Evolutionary conservation across 2,329 filamentous ascomycete genomes (phyloP).

Genomic region (Ophiostoma quercus): DNA sequence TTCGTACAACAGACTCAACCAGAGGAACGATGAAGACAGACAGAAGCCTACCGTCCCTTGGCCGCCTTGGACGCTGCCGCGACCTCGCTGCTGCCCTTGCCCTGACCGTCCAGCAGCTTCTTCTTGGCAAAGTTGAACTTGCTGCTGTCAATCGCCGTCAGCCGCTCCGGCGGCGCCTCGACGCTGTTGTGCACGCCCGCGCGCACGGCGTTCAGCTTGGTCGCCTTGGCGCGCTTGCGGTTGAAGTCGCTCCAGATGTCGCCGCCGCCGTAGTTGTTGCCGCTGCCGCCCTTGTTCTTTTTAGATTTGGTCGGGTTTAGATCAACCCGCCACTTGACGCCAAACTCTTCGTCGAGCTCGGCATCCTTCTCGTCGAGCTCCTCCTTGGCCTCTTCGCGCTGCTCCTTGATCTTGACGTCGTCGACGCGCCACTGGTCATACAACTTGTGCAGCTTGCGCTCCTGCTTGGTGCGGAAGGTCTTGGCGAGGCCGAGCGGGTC

Average conservation of each 20-base stretch:
- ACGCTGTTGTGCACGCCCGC: slow-evolving; percentile 53
- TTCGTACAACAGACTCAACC: neutral
- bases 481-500: slow-evolving; percentile 58
- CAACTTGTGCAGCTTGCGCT: slow-evolving; percentile 74
- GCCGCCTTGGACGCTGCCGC: neutral
- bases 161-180: slow-evolving; percentile 64
- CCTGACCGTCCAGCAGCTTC: slow-evolving; percentile 14
- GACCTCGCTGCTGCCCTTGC: neutral
- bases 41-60: neutral
- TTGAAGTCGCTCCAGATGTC: slow-evolving; percentile 73
- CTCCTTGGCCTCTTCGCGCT: slow-evolving; percentile 61
- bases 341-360: slow-evolving; percentile 50
- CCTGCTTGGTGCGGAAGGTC: slow-evolving; percentile 70
- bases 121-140: slow-evolving; percentile 48
- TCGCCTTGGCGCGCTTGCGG: slow-evolving; percentile 49
- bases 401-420: slow-evolving; percentile 54
- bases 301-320: slow-evolving; percentile 38
- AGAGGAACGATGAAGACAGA: neutral
- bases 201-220: slow-evolving; percentile 29
- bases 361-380: slow-evolving; percentile 59
- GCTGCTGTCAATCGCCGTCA: slow-evolving; percentile 58
- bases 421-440: slow-evolving; percentile 72
- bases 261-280: slow-evolving; percentile 30
- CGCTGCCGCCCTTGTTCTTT: slow-evolving; percentile 37
- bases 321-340: slow-evolving; percentile 46